Evolutionary conservation across 768 basidiomycete genomes (phyloP), one percentile per base, ranked within the genome.

Genomic region (Pleurotus tuoliensis): DNA sequence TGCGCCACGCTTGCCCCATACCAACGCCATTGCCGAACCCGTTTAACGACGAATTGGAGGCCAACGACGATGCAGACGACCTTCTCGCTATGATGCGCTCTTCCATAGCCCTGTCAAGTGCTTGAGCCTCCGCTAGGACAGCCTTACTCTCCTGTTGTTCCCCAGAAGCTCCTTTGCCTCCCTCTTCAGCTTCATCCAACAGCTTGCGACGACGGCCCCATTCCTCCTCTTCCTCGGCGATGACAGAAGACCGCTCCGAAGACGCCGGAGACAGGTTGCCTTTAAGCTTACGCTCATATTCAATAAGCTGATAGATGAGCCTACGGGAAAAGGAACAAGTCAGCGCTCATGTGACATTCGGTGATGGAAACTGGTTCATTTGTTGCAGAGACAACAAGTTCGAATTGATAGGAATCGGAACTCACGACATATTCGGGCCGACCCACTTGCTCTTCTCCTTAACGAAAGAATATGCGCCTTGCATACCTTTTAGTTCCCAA

Each of bases 391-490:
- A 41, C 47, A 43, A 57, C 40, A 20, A 41, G 20, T 53, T 22
- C 38, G 51, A 41, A 51, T 55, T 5, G 34, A 15, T 48, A 49
- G 58, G 37, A 13, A 55, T 45, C 46, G 54, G 41, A 38, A 86
- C 92, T 72, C 75, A 93, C 90, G 91, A 93, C 86, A 96, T 95
- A 71, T 96, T 96, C 54, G 94, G 94, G 16, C 94, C 90, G 57
- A 92, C 82, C 76, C 87, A 88, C 70, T 82, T 85, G 69, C 89
- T 92, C 75, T 91, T 94, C 66, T 87, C 82, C 71, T 95, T 94
- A 43, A 95, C 93, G 72, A 83, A 96, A 47, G 86, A 73, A 70
- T 96, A 96, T 24, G 94, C 90, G 39, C 83, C 88, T 66, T 95
- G 91, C 91, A 93, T 93, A 51, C 92, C 91, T 60, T 85, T 85